phyloP scores from a whole-genome alignment of 345 rosid species.

The Linum lewisii region DNA sequence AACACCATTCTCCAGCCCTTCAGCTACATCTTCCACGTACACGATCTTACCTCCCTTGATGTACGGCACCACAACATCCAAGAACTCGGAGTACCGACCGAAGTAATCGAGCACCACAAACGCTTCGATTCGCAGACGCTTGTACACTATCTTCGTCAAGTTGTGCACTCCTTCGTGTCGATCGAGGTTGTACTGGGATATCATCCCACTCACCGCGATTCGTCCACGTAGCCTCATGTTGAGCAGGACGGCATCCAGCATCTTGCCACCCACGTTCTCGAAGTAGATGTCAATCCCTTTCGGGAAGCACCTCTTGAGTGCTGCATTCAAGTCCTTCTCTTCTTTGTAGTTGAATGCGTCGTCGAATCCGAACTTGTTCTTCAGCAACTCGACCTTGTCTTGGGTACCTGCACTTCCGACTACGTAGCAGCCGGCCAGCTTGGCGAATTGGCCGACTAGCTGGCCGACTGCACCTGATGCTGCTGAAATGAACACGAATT shows the following conservation, averaged over 20 bases:
- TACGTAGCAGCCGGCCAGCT: constrained; percentile 41
- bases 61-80: constrained; percentile 13
- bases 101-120: constrained; percentile 3
- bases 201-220: constrained; percentile 42
- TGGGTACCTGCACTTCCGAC: constrained; percentile 48
- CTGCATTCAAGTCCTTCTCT: constrained; percentile 31
- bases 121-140: constrained; percentile 15
- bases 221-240: constrained; percentile 37
- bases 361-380: constrained; percentile 52
- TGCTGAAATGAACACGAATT: constrained; percentile 34
- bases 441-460: constrained; percentile 47
- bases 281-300: constrained; percentile 53
- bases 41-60: constrained; percentile 17
- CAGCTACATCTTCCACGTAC: constrained; percentile 20
- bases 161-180: constrained; percentile 21
- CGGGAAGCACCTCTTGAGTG: constrained; percentile 45
- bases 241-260: constrained; percentile 44
- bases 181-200: constrained; percentile 43
- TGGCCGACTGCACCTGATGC: constrained; percentile 53
- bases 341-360: constrained; percentile 63
- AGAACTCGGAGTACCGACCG: constrained; percentile 12
- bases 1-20: constrained; percentile 17
- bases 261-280: constrained; percentile 47
- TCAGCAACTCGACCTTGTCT: constrained; percentile 45
- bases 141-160: constrained; percentile 1